Percentiles rank a stretch among this genome's conserved stretches.
Conservation (phyloP, 192 early-diverging fungal genomes). For the Paraglomus brasilianum region DNA sequence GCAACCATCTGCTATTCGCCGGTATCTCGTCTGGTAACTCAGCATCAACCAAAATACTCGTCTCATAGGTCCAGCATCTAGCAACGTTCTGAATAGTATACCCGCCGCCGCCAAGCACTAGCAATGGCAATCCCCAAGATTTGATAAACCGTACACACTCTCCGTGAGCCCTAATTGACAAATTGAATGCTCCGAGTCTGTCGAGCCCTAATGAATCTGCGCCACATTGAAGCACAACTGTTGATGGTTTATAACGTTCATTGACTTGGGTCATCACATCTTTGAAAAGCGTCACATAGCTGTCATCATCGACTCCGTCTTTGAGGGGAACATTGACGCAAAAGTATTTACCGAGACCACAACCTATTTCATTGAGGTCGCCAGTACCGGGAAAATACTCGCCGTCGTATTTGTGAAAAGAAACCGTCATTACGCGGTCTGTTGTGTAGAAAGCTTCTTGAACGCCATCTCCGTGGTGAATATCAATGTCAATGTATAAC, state of each 20-base stretch:
- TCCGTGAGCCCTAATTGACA: constrained; percentile 69
- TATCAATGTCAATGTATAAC: constrained; percentile 95
- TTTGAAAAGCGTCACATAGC: constrained; percentile 78
- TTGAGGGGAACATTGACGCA: constrained; percentile 89
- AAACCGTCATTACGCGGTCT: constrained; percentile 92
- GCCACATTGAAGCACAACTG: constrained; percentile 92
- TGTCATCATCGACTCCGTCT: constrained; percentile 83
- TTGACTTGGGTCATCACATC: constrained; percentile 69
- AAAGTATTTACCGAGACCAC: constrained; percentile 73
- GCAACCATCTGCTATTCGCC: constrained; percentile 67
- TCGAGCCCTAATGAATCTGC: constrained; percentile 58
- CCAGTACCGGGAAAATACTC: constrained; percentile 96
- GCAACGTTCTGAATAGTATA: constrained; percentile 91
- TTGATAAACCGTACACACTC: constrained; percentile 80
- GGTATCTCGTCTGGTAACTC: constrained; percentile 77
- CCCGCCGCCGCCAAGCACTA: constrained; percentile 88
- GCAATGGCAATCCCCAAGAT: constrained; percentile 70
- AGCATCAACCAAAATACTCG: constrained; percentile 74
- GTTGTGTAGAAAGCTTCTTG: constrained; percentile 94
- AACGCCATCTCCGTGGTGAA: constrained; percentile 98
- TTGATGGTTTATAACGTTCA: constrained; percentile 73
- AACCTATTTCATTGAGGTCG: constrained; percentile 74
- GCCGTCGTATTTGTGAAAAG: constrained; percentile 90
- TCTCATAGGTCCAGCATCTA: constrained; percentile 93
- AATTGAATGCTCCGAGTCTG: constrained; percentile 53